These are phyloP conservation scores for Chytriomyces sp. DNA, from an alignment of 192 early-diverging fungal genomes.

Conservation along the genomic window DNA sequence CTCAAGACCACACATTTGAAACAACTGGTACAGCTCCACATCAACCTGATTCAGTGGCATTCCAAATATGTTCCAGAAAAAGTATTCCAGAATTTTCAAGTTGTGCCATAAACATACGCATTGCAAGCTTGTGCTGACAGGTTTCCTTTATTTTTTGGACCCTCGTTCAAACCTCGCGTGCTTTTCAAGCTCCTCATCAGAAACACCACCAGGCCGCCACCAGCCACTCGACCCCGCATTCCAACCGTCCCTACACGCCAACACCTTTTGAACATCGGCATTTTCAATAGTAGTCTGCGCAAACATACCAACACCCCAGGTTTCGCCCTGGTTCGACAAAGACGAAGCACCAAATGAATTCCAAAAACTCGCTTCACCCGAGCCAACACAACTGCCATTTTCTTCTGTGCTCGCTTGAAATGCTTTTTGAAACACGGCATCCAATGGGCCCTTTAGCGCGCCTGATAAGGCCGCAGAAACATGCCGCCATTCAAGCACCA, in stretches of 20 bases:
- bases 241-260: not conserved
- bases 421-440: conserved; percentile 10
- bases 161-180: conserved; percentile 40
- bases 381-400: not conserved
- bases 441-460: conserved; percentile 18
- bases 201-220: conserved; percentile 42
- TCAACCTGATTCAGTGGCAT: not conserved
- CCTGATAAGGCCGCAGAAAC: conserved; percentile 34
- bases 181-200: conserved; percentile 25
- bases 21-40: not conserved
- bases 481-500: conserved; percentile 26
- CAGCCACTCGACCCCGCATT: conserved; percentile 26
- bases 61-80: not conserved
- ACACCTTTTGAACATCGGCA: conserved; percentile 2
- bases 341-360: conserved; percentile 8
- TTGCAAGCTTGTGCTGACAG: not conserved
- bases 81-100: not conserved
- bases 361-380: conserved; percentile 22
- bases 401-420: conserved; percentile 24
- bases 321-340: not conserved
- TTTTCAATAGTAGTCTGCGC: conserved; percentile 9
- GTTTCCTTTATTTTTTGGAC: conserved; percentile 19
- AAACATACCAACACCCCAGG: not conserved
- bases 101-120: not conserved
- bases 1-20: not conserved